Percentiles rank a stretch among this genome's conserved stretches.
These are phyloP conservation scores for Diplogelasinospora grovesii DNA, from an alignment of 495 filamentous ascomycete species.

Conservation along the genomic window DNA sequence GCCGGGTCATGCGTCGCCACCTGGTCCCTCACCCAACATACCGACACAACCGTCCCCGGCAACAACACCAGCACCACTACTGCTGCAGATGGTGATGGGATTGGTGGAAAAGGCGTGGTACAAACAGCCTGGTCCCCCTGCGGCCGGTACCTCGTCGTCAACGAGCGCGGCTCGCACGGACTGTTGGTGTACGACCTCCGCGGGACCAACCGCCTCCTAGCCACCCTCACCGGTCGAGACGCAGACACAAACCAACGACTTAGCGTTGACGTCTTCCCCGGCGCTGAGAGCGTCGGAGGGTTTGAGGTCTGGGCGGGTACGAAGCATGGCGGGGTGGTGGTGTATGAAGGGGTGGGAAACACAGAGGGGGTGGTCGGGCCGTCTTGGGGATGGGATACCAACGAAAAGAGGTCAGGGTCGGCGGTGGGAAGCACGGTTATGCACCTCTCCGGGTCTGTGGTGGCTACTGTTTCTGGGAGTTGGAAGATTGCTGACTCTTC, in stretches of 20 bases:
- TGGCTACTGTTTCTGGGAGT: slow-evolving; percentile 68
- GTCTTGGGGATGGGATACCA: slow-evolving; percentile 52
- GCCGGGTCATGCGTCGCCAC: slow-evolving; percentile 60
- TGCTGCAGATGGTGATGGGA: slow-evolving; percentile 26
- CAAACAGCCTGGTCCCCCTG: slow-evolving; percentile 76
- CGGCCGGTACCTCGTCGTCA: slow-evolving; percentile 80
- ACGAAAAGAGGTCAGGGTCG: too few species aligned
- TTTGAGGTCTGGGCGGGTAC: slow-evolving; percentile 83
- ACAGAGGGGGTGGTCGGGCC: slow-evolving; percentile 48
- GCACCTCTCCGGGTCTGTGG: slow-evolving; percentile 59
- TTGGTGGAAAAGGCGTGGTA: slow-evolving; percentile 63
- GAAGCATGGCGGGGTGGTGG: slow-evolving; percentile 65
- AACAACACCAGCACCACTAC: slow-evolving; percentile 37
- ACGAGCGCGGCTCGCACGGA: slow-evolving; percentile 71
- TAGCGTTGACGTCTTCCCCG: slow-evolving; percentile 59
- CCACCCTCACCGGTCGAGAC: slow-evolving; percentile 61
- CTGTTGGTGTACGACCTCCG: slow-evolving; percentile 81
- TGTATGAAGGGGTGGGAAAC: slow-evolving; percentile 62
- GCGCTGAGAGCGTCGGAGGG: slow-evolving; percentile 36
- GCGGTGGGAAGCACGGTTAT: slow-evolving; percentile 57
- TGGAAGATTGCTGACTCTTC: slow-evolving; percentile 30
- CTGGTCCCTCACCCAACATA: too few species aligned
- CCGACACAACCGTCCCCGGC: too few species aligned
- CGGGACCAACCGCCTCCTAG: slow-evolving; percentile 60
- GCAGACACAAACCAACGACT: slow-evolving; percentile 72